phyloP scores from a whole-genome alignment of 306 rosid genomes.

The Crataegus laevigata region DNA sequence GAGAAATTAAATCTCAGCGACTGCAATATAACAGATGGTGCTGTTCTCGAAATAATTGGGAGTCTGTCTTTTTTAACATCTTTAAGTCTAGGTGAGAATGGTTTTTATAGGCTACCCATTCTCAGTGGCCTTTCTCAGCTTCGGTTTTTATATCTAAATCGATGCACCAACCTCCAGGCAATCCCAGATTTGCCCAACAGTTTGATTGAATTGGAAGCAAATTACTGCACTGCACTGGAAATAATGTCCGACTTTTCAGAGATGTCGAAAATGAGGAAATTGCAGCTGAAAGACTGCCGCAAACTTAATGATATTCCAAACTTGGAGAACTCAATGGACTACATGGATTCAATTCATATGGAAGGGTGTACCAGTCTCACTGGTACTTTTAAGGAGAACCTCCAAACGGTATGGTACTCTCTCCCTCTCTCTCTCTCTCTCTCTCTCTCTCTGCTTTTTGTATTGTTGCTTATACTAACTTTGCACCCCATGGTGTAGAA shows the following conservation, averaged over 20 bases:
- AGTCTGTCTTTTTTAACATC: background rate
- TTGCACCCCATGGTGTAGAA: too few species aligned
- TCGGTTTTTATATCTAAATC: background rate
- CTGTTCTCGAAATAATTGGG: background rate
- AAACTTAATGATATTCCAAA: background rate
- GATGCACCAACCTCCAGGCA: background rate
- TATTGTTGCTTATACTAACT: too few species aligned
- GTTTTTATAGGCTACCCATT: background rate
- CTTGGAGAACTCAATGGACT: background rate
- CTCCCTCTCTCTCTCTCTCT: background rate
- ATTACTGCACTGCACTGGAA: conserved; percentile 1
- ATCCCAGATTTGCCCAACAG: background rate
- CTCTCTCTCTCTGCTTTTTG: too few species aligned
- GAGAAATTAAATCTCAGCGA: conserved; percentile 2
- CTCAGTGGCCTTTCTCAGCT: background rate
- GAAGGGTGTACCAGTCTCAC: background rate
- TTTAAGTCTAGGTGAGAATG: background rate
- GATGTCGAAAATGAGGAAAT: background rate
- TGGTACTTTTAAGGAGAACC: background rate
- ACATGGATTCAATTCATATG: background rate
- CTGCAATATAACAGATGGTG: background rate
- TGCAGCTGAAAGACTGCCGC: background rate
- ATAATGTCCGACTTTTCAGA: background rate
- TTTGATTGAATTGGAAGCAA: background rate
- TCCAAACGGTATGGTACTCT: conserved; percentile 13